A percentile compares a stretch with the other conserved stretches of the same genome.
phyloP scores from a whole-genome alignment of 345 rosid genomes.

The Hypericum perforatum region DNA sequence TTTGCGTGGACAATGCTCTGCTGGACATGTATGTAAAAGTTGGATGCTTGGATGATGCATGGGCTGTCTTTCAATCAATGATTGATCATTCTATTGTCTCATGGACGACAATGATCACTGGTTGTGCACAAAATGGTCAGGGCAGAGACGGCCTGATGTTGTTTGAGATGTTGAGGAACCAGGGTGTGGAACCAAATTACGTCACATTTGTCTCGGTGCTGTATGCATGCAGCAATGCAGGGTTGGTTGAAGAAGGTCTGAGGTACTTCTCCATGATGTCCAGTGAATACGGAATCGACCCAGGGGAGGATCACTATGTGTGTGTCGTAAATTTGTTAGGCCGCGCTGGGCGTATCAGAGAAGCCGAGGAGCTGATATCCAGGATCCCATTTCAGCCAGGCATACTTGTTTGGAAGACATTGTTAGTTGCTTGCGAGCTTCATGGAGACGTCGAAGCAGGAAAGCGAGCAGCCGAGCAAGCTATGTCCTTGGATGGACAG shows the following conservation, averaged over 20 bases:
- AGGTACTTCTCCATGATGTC: slow-evolving; percentile 41
- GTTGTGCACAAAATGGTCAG: slow-evolving; percentile 47
- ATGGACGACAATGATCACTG: slow-evolving; percentile 48
- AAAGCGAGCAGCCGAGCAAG: slow-evolving; percentile 33
- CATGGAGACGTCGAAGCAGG: slow-evolving; percentile 45
- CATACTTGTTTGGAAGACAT: slow-evolving; percentile 44
- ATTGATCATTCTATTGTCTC: slow-evolving; percentile 30
- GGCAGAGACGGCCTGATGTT: slow-evolving; percentile 32
- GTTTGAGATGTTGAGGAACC: slow-evolving; percentile 34
- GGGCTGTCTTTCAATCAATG: slow-evolving; percentile 28
- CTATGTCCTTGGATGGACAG: slow-evolving; percentile 24
- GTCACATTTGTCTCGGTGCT: slow-evolving; percentile 37
- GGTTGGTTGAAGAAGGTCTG: slow-evolving; percentile 38
- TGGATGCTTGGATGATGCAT: slow-evolving; percentile 38
- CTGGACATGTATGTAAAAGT: slow-evolving; percentile 48
- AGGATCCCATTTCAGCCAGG: slow-evolving; percentile 39
- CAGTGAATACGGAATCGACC: slow-evolving; percentile 28
- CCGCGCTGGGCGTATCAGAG: slow-evolving; percentile 32
- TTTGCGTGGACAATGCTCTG: slow-evolving; percentile 43
- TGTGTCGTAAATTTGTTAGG: slow-evolving; percentile 49
- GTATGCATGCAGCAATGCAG: slow-evolving; percentile 50
- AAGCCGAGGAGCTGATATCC: slow-evolving; percentile 40
- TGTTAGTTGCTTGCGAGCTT: slow-evolving; percentile 37
- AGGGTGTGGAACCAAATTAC: slow-evolving; percentile 35
- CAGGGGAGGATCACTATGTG: slow-evolving; percentile 44